Conservation (phyloP, 306 rosid species). For the Echinosophora koreensis region DNA sequence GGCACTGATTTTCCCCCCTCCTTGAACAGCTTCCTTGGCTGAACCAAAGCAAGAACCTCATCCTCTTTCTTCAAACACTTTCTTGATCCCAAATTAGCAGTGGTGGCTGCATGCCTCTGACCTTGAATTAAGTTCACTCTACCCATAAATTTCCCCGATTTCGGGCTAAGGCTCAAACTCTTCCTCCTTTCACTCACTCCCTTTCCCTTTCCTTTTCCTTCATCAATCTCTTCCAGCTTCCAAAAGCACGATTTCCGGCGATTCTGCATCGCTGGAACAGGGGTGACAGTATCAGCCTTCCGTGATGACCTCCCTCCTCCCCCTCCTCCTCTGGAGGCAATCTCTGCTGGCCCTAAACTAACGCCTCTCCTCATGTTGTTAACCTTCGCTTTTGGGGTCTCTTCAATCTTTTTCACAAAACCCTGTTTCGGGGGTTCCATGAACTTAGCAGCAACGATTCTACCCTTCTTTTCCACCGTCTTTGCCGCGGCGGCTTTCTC, state of each 20-base stretch:
- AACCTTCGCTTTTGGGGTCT: constrained; percentile 53
- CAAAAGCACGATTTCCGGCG: constrained; percentile 87
- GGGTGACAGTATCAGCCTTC: constrained; percentile 58
- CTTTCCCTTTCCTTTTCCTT: constrained; percentile 37
- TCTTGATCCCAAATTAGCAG: constrained; percentile 54
- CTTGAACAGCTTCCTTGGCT: constrained; percentile 82
- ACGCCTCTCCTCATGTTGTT: constrained; percentile 55
- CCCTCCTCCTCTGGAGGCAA: constrained; percentile 43
- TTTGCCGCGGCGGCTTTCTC: constrained; percentile 32
- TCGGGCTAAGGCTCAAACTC: constrained; percentile 51
- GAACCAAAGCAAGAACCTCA: constrained; percentile 54
- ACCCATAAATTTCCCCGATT: background rate
- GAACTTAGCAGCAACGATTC: constrained; percentile 41
- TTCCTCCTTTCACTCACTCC: constrained; percentile 59
- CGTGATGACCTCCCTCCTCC: constrained; percentile 32
- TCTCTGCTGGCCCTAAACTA: constrained; percentile 87
- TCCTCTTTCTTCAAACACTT: constrained; percentile 65
- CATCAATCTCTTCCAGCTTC: constrained; percentile 69
- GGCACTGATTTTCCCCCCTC: constrained; percentile 65
- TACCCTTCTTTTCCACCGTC: background rate
- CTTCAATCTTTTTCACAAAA: constrained; percentile 30
- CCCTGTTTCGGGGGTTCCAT: constrained; percentile 32
- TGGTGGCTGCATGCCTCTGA: constrained; percentile 58
- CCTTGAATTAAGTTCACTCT: constrained; percentile 46
- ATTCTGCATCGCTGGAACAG: constrained; percentile 59